Base-by-base conservation (phyloP, 1,139 yeast genomes). In the Candida tropicalis region DNA sequence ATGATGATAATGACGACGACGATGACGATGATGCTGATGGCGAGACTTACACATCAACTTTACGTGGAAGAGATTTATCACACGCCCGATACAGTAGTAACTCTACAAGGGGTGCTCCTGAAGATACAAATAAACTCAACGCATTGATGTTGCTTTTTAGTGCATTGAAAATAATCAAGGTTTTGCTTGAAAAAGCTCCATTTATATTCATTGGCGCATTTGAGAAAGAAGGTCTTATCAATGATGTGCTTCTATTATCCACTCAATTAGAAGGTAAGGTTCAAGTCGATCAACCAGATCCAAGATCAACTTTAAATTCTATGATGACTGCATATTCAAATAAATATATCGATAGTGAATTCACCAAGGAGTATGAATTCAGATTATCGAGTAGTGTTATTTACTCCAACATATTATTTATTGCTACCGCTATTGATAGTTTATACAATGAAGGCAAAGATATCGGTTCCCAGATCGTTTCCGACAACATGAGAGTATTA, bases 141-240 rank as follows among this genome's bases (percentile, higher is more conserved):
- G 62, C 73, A 0, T 68, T 66, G 37, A 60, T 71, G 10, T 59
- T 82, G n/a, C 62, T 82, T 1, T 66, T 75, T 16, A 82, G 84
- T 4, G 75, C 84, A 0, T 62, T 87, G 13, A 44, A 42, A 20
- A 49, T 48, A n/a, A 46, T 20, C 68, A 39, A 42, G 16, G 46
- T 35, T 3, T 36, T 79, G 4, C 62, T 86, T 17, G 60, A 61
- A 4, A 73, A 73, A 45, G 65, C 77, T 10, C 77, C 84, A 1
- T 63, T 61, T 2, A 49, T 62, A 0, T 81, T 76, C 42, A 58
- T 81, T 10, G 56, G 63, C 0, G 71, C 72, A 5, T 81, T 89
- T 49, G 86, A 79, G 52, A 75, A 87, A 46, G 95, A 89, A 54
- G 97, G 97, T 0, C 64, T 86, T 18, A 65, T 86, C 9, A 68